Conservation (phyloP, 345 rosid species). For the Syzygium grande region DNA sequence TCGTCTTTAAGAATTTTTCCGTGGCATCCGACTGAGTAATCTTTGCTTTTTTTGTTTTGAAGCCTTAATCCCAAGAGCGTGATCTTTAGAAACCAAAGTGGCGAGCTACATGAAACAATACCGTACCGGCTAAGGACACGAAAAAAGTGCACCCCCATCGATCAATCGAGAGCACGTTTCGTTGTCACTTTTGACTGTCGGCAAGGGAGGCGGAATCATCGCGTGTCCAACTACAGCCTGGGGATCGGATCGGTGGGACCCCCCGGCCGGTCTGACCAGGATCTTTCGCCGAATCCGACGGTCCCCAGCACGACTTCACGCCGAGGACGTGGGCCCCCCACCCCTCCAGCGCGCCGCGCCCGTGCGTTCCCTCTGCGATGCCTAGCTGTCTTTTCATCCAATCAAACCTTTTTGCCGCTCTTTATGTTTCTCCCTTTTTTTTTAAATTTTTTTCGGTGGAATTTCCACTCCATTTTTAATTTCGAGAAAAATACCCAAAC, state of each 20-base stretch:
- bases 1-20: not conserved
- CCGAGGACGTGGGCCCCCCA: not conserved
- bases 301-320: not conserved
- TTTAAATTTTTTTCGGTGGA: not conserved
- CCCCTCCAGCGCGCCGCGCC: not conserved
- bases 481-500: too few relatives aligned
- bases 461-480: not conserved
- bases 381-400: not conserved
- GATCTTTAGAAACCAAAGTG: not conserved
- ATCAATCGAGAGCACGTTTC: not conserved
- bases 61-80: not conserved
- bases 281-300: not conserved
- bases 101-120: not conserved
- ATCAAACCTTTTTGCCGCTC: not conserved
- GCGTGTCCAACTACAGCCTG: not conserved
- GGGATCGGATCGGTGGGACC: not conserved
- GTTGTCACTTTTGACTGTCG: not conserved
- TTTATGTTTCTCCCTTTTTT: fast-evolving
- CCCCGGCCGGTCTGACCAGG: not conserved
- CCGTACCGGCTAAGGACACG: not conserved
- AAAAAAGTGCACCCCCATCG: not conserved
- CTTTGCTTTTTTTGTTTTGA: not conserved
- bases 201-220: not conserved
- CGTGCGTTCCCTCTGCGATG: not conserved
- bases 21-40: not conserved